These are phyloP conservation scores for Ceriops decandra DNA, from an alignment of 345 rosid genomes.

Conservation along the genomic window DNA sequence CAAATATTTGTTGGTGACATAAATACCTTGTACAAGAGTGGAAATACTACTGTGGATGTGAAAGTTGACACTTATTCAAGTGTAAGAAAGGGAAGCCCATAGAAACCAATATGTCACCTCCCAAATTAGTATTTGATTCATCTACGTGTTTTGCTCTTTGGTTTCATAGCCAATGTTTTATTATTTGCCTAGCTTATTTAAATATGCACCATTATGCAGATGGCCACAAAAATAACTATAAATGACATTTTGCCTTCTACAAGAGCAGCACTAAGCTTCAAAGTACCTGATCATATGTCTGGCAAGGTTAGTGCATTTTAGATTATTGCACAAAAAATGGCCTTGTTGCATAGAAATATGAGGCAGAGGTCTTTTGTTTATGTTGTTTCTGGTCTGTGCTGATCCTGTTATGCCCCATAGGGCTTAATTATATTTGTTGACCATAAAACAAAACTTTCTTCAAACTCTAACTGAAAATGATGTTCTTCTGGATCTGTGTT, in stretches of 20 bases:
- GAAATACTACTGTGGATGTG: slow-evolving; percentile 62
- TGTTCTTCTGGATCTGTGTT: too few relatives aligned
- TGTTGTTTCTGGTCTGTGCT: too few relatives aligned
- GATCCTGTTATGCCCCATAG: too few relatives aligned
- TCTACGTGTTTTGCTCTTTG: background rate
- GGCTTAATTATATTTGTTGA: too few relatives aligned
- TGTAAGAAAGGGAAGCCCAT: slow-evolving; percentile 36
- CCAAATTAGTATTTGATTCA: background rate
- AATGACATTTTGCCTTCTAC: slow-evolving; percentile 54
- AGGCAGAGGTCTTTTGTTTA: too few relatives aligned
- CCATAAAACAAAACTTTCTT: too few relatives aligned
- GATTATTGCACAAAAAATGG: background rate
- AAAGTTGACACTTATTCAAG: slow-evolving; percentile 71
- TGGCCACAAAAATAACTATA: slow-evolving; percentile 64
- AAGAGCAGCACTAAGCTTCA: slow-evolving; percentile 61
- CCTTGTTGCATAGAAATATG: background rate
- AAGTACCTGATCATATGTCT: slow-evolving; percentile 81
- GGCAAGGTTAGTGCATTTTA: slow-evolving; percentile 69
- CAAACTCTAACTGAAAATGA: too few relatives aligned
- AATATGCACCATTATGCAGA: slow-evolving; percentile 27
- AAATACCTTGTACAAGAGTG: slow-evolving; percentile 53
- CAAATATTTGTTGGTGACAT: slow-evolving; percentile 65
- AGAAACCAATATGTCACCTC: background rate
- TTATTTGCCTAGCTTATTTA: slow-evolving; percentile 6
- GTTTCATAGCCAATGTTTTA: background rate